Evolutionary conservation across 2,329 filamentous ascomycete genomes (phyloP).

Genomic region (Ophiocordyceps unilateralis): DNA sequence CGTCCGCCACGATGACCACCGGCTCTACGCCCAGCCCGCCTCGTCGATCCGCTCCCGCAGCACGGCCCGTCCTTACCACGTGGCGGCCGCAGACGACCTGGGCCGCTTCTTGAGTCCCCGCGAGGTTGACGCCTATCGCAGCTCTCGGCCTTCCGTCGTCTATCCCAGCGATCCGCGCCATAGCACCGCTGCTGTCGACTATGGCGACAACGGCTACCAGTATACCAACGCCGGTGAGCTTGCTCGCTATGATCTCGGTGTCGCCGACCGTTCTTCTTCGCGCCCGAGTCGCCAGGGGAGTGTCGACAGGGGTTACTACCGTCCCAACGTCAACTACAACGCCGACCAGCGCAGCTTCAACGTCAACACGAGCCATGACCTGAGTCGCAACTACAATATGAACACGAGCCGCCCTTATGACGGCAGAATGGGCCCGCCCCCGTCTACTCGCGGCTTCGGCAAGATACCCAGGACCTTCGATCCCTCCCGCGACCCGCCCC

Average conservation of each 20-base stretch:
- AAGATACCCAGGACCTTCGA: constrained; percentile 43
- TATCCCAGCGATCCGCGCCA: constrained; percentile 28
- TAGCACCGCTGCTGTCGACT: constrained; percentile 27
- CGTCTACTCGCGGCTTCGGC: constrained; percentile 53
- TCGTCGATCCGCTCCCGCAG: constrained; percentile 36
- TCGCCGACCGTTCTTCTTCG: constrained; percentile 20
- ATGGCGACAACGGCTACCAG: constrained; percentile 42
- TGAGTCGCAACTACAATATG: constrained; percentile 23
- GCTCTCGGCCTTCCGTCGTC: constrained; percentile 25
- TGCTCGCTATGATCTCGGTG: constrained; percentile 42
- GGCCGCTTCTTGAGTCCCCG: constrained; percentile 22
- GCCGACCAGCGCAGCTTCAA: constrained; percentile 28
- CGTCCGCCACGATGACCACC: constrained; percentile 29
- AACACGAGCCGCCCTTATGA: constrained; percentile 20
- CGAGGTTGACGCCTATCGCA: constrained; percentile 28
- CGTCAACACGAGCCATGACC: constrained; percentile 26
- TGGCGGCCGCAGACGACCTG: constrained; percentile 33
- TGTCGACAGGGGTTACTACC: constrained; percentile 34
- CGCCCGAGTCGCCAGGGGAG: constrained; percentile 32
- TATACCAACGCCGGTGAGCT: constrained; percentile 47
- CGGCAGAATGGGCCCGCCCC: constrained; percentile 38
- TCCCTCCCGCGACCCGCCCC: constrained; percentile 23
- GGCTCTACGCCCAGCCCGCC: constrained; percentile 40
- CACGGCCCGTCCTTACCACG: constrained; percentile 28
- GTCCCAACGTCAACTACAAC: constrained; percentile 35